Base-by-base conservation (phyloP, 495 filamentous ascomycete species). In the Arthonia radiata region DNA sequence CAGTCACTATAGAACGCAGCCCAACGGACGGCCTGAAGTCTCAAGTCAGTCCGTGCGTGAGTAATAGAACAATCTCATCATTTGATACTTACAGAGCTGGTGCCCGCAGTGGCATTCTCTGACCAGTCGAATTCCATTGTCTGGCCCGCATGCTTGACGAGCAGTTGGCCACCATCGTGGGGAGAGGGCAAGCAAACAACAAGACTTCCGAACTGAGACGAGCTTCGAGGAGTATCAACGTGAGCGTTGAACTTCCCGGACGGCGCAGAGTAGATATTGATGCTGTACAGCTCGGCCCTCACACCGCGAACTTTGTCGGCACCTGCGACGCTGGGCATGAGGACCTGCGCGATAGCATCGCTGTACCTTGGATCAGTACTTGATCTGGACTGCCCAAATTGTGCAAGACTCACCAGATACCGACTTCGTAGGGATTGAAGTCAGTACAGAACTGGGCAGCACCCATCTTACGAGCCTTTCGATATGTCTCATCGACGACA, bases 1-100 rank as follows among this genome's bases (percentile, higher is more conserved):
- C 57, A 65, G 34, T 69, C 61, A 30, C 53, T 60, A 36, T 65
- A 70, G 40, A 71, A 71, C 1, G 64, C 63, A 0, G 55, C 60
- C 63, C 61, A 71, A 13, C 57, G 40, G 25, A 68, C 49, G 1
- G 33, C n/a, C n/a, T n/a, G n/a, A n/a, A n/a, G n/a, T n/a, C n/a
- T n/a, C n/a, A n/a, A n/a, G n/a, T n/a, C n/a, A n/a, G n/a, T n/a
- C n/a, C n/a, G n/a, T n/a, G n/a, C n/a, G n/a, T n/a, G n/a, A n/a
- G n/a, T n/a, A n/a, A n/a, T n/a, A n/a, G n/a, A n/a, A n/a, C n/a
- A n/a, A n/a, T n/a, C n/a, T n/a, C n/a, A n/a, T n/a, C n/a, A n/a
- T n/a, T n/a, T n/a, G n/a, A n/a, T 8, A 0, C 42, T 23, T 3
- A 13, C 24, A 18, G 37, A 47, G 0, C 26, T 23, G 1, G 21